Conservation (phyloP, 2,329 filamentous ascomycete species). For the Mycogone perniciosa region DNA sequence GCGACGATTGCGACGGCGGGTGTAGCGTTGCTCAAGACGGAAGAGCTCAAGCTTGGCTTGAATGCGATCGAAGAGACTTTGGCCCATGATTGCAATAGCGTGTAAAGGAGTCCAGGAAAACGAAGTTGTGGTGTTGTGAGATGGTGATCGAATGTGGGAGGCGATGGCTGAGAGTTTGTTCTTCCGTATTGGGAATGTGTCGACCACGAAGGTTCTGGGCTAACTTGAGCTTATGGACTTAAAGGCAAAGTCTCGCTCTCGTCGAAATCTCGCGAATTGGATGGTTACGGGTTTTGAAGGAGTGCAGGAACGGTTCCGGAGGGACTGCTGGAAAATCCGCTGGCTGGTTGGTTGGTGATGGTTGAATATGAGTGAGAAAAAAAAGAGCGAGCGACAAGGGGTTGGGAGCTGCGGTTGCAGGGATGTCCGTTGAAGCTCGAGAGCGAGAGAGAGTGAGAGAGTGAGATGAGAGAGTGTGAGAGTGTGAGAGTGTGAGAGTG, state of each 20-base stretch:
- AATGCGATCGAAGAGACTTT: conserved; percentile 52
- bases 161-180: not conserved
- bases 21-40: conserved; percentile 92
- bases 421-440: too few relatives aligned
- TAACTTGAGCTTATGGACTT: too few relatives aligned
- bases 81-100: conserved; percentile 35
- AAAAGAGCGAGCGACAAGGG: not conserved
- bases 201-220: too few relatives aligned
- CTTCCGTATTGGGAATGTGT: too few relatives aligned
- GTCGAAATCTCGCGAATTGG: too few relatives aligned
- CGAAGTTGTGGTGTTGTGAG: not conserved
- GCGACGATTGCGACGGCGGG: conserved; percentile 76
- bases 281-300: not conserved
- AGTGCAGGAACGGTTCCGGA: not conserved
- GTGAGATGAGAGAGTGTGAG: too few relatives aligned
- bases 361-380: not conserved
- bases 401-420: too few relatives aligned
- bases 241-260: too few relatives aligned
- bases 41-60: conserved; percentile 78
- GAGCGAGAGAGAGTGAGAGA: too few relatives aligned
- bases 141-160: not conserved
- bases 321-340: not conserved
- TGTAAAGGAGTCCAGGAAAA: not conserved
- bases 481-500: too few relatives aligned
- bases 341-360: not conserved